Evolutionary conservation across 1,284 basidiomycete species (phyloP).

Genomic region (Lignosus rhinocerotis): DNA sequence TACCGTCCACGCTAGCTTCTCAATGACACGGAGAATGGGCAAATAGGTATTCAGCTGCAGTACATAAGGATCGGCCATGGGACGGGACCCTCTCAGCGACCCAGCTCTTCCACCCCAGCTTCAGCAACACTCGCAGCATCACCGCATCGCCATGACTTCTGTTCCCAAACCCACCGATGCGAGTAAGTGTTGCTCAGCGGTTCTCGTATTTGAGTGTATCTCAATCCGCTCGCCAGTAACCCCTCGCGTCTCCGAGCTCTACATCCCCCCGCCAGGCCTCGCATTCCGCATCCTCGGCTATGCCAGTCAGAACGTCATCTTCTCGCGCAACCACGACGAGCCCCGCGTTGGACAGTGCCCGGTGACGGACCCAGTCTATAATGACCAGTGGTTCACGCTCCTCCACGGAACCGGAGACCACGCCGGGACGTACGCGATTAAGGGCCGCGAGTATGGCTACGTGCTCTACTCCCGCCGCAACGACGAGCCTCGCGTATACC

Average conservation of each 20-base stretch:
- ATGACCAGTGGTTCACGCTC: conserved; percentile 17
- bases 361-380: neutral
- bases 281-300: conserved; percentile 13
- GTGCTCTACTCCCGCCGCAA: conserved; percentile 5
- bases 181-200: too few species aligned
- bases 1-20: too few species aligned
- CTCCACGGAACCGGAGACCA: conserved; percentile 5
- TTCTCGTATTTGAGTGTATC: too few species aligned
- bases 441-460: conserved; percentile 5
- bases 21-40: too few species aligned
- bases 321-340: conserved; percentile 3
- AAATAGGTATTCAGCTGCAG: too few species aligned
- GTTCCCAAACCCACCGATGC: too few species aligned
- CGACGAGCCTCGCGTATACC: neutral
- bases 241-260: neutral
- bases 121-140: too few species aligned
- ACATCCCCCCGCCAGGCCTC: conserved; percentile 11
- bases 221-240: neutral
- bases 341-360: conserved; percentile 5
- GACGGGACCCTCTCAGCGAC: too few species aligned
- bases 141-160: too few species aligned
- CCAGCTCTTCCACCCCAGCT: too few species aligned
- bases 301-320: conserved; percentile 7
- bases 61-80: too few species aligned
- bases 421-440: conserved; percentile 6